These are phyloP conservation scores for Fusarium chlamydosporum DNA, from an alignment of 2,329 filamentous ascomycete species.

Conservation along the genomic window DNA sequence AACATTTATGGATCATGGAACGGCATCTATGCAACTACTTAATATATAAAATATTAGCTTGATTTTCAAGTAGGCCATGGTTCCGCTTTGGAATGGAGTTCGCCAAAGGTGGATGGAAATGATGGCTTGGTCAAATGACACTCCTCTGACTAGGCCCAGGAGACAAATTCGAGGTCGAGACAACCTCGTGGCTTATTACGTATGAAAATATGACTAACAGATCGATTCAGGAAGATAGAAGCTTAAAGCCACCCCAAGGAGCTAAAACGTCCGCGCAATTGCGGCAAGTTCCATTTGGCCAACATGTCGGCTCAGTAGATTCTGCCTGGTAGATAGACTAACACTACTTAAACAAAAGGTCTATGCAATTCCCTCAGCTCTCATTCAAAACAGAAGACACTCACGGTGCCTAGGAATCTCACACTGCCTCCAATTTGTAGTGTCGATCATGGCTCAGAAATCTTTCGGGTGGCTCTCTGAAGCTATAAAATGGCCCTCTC, in stretches of 20 bases:
- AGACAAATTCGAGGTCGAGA: background rate
- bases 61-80: background rate
- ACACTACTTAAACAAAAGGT: background rate
- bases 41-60: background rate
- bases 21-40: background rate
- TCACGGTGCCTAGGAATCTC: background rate
- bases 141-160: background rate
- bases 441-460: background rate
- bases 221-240: background rate
- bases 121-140: background rate
- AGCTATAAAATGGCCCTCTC: background rate
- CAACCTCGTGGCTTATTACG: background rate
- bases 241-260: background rate
- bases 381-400: background rate
- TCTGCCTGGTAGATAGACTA: background rate
- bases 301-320: background rate
- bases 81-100: background rate
- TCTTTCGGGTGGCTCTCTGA: background rate
- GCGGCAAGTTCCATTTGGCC: background rate
- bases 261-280: background rate
- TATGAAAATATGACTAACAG: background rate
- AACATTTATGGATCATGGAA: background rate
- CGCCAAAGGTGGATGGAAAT: background rate
- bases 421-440: background rate
- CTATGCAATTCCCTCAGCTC: too few relatives aligned